Evolutionary conservation across 2,329 filamentous ascomycete genomes (phyloP), one percentile per base, ranked within the genome.

Genomic region (Rhexocercosporidium sp.): DNA sequence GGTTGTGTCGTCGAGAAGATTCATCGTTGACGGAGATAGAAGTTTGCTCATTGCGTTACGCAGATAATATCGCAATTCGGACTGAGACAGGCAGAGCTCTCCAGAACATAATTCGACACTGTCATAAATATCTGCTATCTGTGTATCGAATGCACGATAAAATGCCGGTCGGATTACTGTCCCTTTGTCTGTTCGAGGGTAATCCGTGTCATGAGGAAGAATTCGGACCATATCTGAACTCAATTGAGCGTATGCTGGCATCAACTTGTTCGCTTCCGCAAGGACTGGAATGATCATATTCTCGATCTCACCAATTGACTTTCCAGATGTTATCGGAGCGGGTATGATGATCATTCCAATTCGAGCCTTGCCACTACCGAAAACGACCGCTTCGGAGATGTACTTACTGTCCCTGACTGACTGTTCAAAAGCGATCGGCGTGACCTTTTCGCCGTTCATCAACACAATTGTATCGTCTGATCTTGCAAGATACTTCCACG

Each of bases 361-460:
- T 31, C 84, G 79, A 0, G 82, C 79, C 57, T 81, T 82, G 9
- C 83, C 85, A 1, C 83, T 81, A 0, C 88, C 88, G 68, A 89
- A 88, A 0, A 88, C 82, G 2, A 88, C 79, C 0, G 83, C 84
- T 66, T 90, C 88, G 18, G 82, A 79, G 0, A 90, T 84, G 0
- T 83, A 76, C 3, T 80, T 77, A 59, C 85, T 79, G 62, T 86
- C 82, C 9, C 86, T 79, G 7, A 90, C 82, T 0, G 81, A 79
- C 3, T 84, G 82, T 74, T 91, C 89, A 5, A 82, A 80, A 0
- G 78, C 78, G 1, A 83, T 70, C 0, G 83, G 83, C 0, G 82
- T 74, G 0, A 83, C 81, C 64, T 85, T 85, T 69, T 84, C 83
- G 3, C 83, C 82, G 41, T 85, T 84, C 41, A 80, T 73, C 1